phyloP scores from a whole-genome alignment of 208 protist species.

The Trypanosomatidae sp. region DNA sequence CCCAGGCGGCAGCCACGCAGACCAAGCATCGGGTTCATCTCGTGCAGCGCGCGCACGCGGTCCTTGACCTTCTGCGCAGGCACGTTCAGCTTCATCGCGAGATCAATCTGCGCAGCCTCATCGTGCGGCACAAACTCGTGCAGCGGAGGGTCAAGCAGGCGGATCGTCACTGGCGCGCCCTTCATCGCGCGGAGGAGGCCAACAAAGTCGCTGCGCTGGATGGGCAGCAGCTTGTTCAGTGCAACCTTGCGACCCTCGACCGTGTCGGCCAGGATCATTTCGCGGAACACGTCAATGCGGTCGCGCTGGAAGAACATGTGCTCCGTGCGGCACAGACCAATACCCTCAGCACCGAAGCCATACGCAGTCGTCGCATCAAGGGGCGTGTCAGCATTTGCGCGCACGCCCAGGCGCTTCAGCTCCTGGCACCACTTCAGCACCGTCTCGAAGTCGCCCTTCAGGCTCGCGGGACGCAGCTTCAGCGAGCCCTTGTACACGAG shows the following conservation, averaged over 20 bases:
- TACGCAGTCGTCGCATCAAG: slow-evolving; percentile 54
- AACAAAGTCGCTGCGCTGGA: slow-evolving; percentile 85
- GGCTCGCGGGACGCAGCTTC: slow-evolving; percentile 29
- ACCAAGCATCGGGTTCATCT: slow-evolving; percentile 94
- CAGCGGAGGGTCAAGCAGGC: slow-evolving; percentile 92
- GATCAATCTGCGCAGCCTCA: slow-evolving; percentile 32
- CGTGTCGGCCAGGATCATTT: slow-evolving; percentile 90
- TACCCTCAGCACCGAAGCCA: slow-evolving; percentile 89
- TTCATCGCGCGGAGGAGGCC: slow-evolving; percentile 89
- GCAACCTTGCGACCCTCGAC: slow-evolving; percentile 55
- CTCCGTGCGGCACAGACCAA: slow-evolving; percentile 93
- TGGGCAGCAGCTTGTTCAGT: slow-evolving; percentile 76
- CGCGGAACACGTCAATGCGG: slow-evolving; percentile 77
- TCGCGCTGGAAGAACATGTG: slow-evolving; percentile 93
- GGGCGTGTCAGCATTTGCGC: slow-evolving; percentile 88
- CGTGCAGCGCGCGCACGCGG: slow-evolving; percentile 74
- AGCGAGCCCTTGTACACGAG: slow-evolving; percentile 76
- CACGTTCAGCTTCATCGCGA: slow-evolving; percentile 57
- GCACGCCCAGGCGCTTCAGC: slow-evolving; percentile 68
- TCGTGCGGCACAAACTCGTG: slow-evolving; percentile 93
- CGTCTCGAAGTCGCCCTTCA: slow-evolving; percentile 67
- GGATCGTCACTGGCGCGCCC: slow-evolving; percentile 82
- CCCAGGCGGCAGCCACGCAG: slow-evolving; percentile 89
- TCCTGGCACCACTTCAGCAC: slow-evolving; percentile 75
- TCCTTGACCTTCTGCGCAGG: slow-evolving; percentile 37